Conservation (phyloP, 306 rosid genomes). For the Acacia confusa region DNA sequence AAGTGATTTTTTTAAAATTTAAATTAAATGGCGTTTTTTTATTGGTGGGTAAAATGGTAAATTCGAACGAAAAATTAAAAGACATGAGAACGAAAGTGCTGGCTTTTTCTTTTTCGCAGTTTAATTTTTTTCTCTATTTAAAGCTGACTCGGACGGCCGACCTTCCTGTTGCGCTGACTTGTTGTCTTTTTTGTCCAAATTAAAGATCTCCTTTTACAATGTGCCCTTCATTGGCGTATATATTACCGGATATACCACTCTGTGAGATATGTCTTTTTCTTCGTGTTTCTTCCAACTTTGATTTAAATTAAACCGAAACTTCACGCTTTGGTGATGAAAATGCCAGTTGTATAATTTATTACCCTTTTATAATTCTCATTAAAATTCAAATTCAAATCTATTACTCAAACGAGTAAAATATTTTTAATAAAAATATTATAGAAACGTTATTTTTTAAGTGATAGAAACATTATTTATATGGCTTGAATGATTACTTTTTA, state of each 20-base stretch:
- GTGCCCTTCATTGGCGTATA: neutral
- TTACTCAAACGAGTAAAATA: no score
- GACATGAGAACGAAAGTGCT: slow-evolving; percentile 29
- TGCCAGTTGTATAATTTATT: neutral
- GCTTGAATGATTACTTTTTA: no score
- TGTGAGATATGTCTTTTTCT: neutral
- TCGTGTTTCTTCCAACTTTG: neutral
- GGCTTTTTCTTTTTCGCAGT: slow-evolving; percentile 31
- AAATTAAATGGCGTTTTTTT: neutral
- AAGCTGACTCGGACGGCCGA: slow-evolving; percentile 69
- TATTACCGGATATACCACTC: slow-evolving; percentile 40
- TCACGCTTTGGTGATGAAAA: neutral
- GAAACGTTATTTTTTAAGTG: no score
- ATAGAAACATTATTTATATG: no score
- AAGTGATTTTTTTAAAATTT: neutral
- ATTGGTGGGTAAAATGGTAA: slow-evolving; percentile 46
- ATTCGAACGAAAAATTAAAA: slow-evolving; percentile 18
- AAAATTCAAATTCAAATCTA: neutral
- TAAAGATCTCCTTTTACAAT: neutral
- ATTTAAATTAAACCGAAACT: neutral
- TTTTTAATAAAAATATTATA: no score
- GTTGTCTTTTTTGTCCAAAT: slow-evolving; percentile 59
- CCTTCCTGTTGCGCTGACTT: slow-evolving; percentile 76
- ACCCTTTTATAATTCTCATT: neutral
- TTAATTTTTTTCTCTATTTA: slow-evolving; percentile 51